Evolutionary conservation across 192 early-diverging fungal species (phyloP), one percentile per base, ranked within the genome.

Genomic region (Mortierella claussenii): DNA sequence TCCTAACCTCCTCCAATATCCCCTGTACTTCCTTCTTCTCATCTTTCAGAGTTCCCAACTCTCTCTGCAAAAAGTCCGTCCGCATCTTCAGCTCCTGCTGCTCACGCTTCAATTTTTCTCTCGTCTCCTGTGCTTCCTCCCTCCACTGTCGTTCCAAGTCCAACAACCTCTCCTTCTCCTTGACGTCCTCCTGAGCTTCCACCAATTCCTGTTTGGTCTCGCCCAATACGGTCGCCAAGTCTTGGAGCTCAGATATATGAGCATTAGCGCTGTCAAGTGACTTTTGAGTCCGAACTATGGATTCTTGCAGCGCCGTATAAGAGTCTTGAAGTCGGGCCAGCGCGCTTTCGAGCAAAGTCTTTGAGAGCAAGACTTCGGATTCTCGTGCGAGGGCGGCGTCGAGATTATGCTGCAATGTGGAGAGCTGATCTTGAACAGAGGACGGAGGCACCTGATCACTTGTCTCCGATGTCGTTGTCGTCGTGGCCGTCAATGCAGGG

Each of bases 61-160:
- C 28, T 18, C 36, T 9, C 33, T 43, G 18, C n/a, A n/a, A n/a
- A n/a, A n/a, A 23, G 2, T 40, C 49, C 34, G 26, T 15, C 13
- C 5, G 3, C 20, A 4, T 57, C 15, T 43, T 52, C 1, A 27
- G 7, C 0, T 5, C 17, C 7, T 69, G 55, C 23, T 61, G 45
- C 23, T 61, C 51, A 3, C 44, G 50, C 18, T 69, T 61, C 12
- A 61, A 6, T 1, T 24, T 24, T 30, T 69, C 68, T 9, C 68
- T 26, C 13, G n/a, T 60, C 34, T 43, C 18, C 27, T 61, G 55
- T 18, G 68, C 68, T 26, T 69, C 68, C 27, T 69, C 68, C 3
- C 68, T 37, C 68, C 68, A 69, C 3, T 33, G 28, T 17, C 68
- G 49, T 27, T 69, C 68, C 26, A 69, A 27, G 28, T 69, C 52